Base-by-base conservation (phyloP, 257 asterid genomes). In the Rauvolfia tetraphylla region DNA sequence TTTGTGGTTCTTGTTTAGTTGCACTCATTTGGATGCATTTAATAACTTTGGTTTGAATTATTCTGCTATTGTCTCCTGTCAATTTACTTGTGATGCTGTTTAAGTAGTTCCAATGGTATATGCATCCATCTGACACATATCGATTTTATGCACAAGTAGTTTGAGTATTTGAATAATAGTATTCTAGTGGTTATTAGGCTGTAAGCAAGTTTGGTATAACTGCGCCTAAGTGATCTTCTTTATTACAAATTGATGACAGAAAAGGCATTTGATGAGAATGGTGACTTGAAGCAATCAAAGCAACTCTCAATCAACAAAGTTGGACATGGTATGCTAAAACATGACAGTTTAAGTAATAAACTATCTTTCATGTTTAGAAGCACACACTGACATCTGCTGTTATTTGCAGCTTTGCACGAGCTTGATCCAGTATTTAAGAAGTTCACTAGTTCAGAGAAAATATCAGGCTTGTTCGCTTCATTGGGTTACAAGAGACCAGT, bases 231-330 rank as follows among this genome's bases (percentile, higher is more conserved):
- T 29, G 23, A 34, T 68, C 38, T 33, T 76, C n/a, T 62, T 23
- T 6, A 22, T 38, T 54, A 38, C n/a, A 9, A 39, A 25, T n/a
- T 41, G 13, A 57, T 78, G 66, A 58, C 92, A 91, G 96, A 91
- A 83, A 91, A 87, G 79, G 96, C 93, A 74, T 91, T 88, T 86
- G 96, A 85, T 74, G 92, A 85, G 48, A 78, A 86, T 71, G 96
- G 93, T 48, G 84, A 83, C 84, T 77, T 91, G 81, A 91, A 86
- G 86, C 92, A 91, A 81, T 87, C 92, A 65, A 91, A 91, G 83
- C 77, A 88, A 76, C 86, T 90, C 75, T 90, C 97, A 34, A 88
- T 90, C 49, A 90, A 91, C 86, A 91, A 91, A 91, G 97, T 91
- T 79, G 96, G 97, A n/a, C 93, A 91, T 74, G 97, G 96, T 90